Evolutionary conservation across 805 yeast species (phyloP).

Genomic region (Metschnikowia aberdeeniae): DNA sequence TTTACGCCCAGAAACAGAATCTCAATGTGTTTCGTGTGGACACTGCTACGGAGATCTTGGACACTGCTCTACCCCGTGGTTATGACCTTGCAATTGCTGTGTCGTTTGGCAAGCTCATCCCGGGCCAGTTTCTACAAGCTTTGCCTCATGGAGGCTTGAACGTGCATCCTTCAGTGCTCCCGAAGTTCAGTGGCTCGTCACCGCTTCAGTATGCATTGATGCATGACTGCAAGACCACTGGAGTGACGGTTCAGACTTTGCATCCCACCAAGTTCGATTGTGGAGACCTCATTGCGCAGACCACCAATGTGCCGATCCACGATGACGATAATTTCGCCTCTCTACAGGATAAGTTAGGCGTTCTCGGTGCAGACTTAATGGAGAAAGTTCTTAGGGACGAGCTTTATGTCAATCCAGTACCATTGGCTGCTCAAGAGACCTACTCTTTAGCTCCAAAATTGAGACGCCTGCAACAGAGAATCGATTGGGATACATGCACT

Average conservation of each 20-base stretch:
- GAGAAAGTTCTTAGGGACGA: conserved; percentile 37
- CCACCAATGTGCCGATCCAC: conserved; percentile 39
- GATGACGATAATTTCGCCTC: conserved; percentile 42
- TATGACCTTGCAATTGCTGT: conserved; percentile 83
- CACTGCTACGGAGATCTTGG: conserved; percentile 20
- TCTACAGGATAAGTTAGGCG: conserved; percentile 51
- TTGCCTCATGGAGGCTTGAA: conserved; percentile 70
- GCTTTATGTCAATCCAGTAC: conserved; percentile 16
- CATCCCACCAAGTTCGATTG: conserved; percentile 84
- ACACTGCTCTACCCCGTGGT: conserved; percentile 9
- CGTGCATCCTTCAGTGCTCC: conserved; percentile 89
- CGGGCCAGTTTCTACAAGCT: conserved; percentile 47
- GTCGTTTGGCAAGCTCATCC: conserved; percentile 82
- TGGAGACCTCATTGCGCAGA: conserved; percentile 66
- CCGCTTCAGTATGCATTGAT: conserved; percentile 81
- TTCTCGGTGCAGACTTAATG: conserved; percentile 59
- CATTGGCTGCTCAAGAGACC: conserved; percentile 15
- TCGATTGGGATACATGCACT: conserved; percentile 44
- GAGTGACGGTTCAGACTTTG: conserved; percentile 84
- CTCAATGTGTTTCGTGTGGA: conserved; percentile 52
- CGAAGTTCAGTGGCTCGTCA: conserved; percentile 80
- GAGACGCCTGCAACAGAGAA: conserved; percentile 34
- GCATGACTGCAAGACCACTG: conserved; percentile 59
- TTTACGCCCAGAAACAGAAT: conserved; percentile 29
- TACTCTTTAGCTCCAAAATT: conserved; percentile 60